phyloP scores from a whole-genome alignment of 352 stramenopile species.

The Globisporangium nagaii region DNA sequence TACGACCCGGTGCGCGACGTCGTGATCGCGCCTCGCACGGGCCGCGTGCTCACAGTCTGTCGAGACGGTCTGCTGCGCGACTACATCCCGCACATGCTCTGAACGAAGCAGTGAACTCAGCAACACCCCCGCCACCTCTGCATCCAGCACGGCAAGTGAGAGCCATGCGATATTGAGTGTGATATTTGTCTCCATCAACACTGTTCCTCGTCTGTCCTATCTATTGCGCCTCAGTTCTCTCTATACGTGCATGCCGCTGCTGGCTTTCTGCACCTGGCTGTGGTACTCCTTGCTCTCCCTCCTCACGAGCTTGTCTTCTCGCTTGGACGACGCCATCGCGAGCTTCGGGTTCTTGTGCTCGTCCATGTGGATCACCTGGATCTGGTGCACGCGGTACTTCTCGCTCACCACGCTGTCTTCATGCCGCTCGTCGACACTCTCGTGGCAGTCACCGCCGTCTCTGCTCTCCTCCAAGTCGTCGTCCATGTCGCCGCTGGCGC shows the following conservation, averaged over 20 bases:
- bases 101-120: background rate
- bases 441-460: no score
- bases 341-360: background rate
- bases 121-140: no score
- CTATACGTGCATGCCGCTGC: constrained; percentile 25
- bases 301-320: constrained; percentile 27
- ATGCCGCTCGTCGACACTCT: background rate
- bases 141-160: no score
- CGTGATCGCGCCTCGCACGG: constrained; percentile 21
- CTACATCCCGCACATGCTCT: constrained; percentile 45
- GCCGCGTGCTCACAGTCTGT: constrained; percentile 47
- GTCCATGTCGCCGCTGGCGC: background rate
- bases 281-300: constrained; percentile 61
- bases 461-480: background rate
- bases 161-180: background rate
- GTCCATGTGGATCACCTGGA: constrained; percentile 17
- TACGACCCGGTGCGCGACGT: constrained; percentile 69
- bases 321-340: constrained; percentile 13
- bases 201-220: no score
- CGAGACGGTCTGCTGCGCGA: constrained; percentile 63
- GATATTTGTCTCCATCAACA: background rate
- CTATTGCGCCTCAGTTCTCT: constrained; percentile 20
- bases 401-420: background rate
- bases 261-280: constrained; percentile 6
- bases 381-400: constrained; percentile 7